Evolutionary conservation across 164 flowering plant species (phyloP).

Genomic region (Tetrastigma voinierianum): DNA sequence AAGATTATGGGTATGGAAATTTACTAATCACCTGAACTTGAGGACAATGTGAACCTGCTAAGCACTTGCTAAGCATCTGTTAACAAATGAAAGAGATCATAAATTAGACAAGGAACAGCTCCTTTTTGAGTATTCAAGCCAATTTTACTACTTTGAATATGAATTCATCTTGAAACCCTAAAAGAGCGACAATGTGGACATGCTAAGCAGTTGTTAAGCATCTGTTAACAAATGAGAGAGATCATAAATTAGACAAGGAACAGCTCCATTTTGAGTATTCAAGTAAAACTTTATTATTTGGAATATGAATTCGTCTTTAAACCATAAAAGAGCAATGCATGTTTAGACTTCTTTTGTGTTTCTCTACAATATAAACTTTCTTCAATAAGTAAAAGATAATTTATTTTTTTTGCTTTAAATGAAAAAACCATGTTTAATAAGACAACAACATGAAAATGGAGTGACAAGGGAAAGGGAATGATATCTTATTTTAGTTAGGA

Average conservation of each 20-base stretch:
- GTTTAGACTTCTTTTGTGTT: too few species aligned
- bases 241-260: neutral
- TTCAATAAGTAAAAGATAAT: too few species aligned
- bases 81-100: neutral
- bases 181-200: too few species aligned
- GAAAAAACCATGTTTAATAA: too few species aligned
- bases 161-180: neutral
- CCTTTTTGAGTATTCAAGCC: neutral
- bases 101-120: neutral
- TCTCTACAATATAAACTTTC: too few species aligned
- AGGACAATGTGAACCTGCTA: neutral
- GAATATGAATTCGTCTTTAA: neutral
- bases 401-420: too few species aligned
- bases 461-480: too few species aligned
- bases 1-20: neutral
- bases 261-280: neutral
- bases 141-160: neutral
- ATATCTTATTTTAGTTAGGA: too few species aligned
- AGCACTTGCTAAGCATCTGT: slow-evolving; percentile 17
- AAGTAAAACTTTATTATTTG: neutral
- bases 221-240: slow-evolving; percentile 10
- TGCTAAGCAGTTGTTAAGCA: too few species aligned
- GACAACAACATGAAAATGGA: too few species aligned
- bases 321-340: too few species aligned
- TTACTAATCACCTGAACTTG: slow-evolving; percentile 13